Evolutionary conservation across 1,284 basidiomycete genomes (phyloP).

Genomic region (Pseudozyma thailandica): DNA sequence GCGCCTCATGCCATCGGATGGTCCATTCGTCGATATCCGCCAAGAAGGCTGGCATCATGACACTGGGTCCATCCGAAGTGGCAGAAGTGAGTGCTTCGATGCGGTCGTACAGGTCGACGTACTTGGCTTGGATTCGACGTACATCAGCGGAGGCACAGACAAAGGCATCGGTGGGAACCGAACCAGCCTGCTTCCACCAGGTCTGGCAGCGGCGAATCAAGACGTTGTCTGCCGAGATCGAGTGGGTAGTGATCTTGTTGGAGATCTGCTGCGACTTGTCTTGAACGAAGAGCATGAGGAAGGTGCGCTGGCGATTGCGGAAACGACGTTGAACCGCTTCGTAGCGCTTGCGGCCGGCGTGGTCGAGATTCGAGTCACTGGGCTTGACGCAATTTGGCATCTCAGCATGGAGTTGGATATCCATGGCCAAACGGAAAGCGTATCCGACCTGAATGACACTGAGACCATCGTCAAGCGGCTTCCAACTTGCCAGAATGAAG

Average conservation of each 20-base stretch:
- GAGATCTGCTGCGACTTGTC: slow-evolving; percentile 55
- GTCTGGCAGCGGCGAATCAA: slow-evolving; percentile 48
- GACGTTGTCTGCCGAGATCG: slow-evolving; percentile 38
- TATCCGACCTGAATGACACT: slow-evolving; percentile 48
- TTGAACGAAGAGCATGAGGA: slow-evolving; percentile 51
- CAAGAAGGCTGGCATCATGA: slow-evolving; percentile 51
- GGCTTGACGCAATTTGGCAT: slow-evolving; percentile 52
- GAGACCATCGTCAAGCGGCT: slow-evolving; percentile 49
- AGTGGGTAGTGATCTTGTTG: slow-evolving; percentile 44
- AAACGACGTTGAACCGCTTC: slow-evolving; percentile 44
- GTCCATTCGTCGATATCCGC: slow-evolving; percentile 46
- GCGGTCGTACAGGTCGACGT: slow-evolving; percentile 46
- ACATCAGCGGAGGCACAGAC: slow-evolving; percentile 45
- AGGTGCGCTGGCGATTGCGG: slow-evolving; percentile 51
- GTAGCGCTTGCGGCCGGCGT: slow-evolving; percentile 35
- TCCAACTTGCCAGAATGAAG: slow-evolving; percentile 51
- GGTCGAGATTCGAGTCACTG: slow-evolving; percentile 35
- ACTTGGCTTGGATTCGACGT: slow-evolving; percentile 47
- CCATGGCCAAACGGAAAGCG: slow-evolving; percentile 52
- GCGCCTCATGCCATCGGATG: slow-evolving; percentile 39
- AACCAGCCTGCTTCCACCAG: slow-evolving; percentile 39
- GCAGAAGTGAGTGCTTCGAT: slow-evolving; percentile 40
- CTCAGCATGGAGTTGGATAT: slow-evolving; percentile 48
- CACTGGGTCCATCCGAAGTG: slow-evolving; percentile 41
- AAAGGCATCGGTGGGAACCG: slow-evolving; percentile 40